These are phyloP conservation scores for Ophiocordyceps camponoti-leonardi DNA, from an alignment of 2,329 filamentous ascomycete genomes.

Conservation along the genomic window DNA sequence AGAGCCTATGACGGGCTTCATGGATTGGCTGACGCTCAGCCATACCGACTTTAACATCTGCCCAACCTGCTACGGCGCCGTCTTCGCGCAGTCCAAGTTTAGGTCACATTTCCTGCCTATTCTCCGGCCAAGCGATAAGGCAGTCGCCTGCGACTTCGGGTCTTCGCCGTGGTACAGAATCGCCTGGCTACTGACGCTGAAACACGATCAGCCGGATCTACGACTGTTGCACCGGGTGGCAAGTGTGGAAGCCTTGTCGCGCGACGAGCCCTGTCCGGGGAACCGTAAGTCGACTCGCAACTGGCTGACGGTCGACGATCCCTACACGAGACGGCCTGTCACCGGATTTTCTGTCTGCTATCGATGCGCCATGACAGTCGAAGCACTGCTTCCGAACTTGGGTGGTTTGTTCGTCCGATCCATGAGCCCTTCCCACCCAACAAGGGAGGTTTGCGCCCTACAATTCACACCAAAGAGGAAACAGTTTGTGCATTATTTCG, in stretches of 20 bases:
- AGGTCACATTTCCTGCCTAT: constrained; percentile 43
- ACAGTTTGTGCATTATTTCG: constrained; percentile 42
- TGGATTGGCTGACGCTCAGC: constrained; percentile 69
- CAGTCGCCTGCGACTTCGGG: constrained; percentile 63
- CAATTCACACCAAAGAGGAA: constrained; percentile 35
- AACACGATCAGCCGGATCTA: constrained; percentile 48
- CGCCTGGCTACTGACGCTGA: constrained; percentile 65
- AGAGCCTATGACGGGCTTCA: constrained; percentile 39
- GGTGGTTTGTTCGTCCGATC: constrained; percentile 45
- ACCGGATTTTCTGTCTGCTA: constrained; percentile 60
- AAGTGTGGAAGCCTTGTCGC: constrained; percentile 32
- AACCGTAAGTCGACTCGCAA: constrained; percentile 34
- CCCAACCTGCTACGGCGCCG: constrained; percentile 55
- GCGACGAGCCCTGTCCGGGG: constrained; percentile 38
- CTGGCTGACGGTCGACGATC: constrained; percentile 65
- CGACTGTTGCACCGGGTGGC: constrained; percentile 54
- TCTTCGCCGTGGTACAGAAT: constrained; percentile 64
- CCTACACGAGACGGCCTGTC: constrained; percentile 43
- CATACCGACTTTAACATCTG: constrained; percentile 65
- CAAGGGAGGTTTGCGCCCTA: constrained; percentile 49
- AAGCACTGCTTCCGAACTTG: constrained; percentile 57
- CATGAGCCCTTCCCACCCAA: constrained; percentile 26
- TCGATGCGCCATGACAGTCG: constrained; percentile 54
- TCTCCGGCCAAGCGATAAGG: constrained; percentile 36
- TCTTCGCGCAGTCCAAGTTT: constrained; percentile 54